These are phyloP conservation scores for Gypsophila paniculata DNA, from an alignment of 179 eudicot species.

Conservation along the genomic window DNA sequence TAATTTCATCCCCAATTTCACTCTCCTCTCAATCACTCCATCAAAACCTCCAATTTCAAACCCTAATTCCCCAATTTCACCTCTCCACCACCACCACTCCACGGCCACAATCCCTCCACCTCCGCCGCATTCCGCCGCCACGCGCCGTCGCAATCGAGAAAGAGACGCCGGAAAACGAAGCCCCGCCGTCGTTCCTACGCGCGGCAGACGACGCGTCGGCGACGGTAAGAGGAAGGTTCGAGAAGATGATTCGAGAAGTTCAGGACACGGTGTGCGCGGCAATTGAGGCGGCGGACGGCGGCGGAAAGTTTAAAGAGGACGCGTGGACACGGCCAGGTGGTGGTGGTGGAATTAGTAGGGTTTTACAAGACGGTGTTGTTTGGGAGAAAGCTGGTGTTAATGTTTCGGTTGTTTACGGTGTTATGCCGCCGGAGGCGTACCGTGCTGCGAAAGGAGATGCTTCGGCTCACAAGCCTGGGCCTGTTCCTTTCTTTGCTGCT, in stretches of 20 bases:
- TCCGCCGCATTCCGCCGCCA: background rate
- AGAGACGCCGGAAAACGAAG: slow-evolving; percentile 54
- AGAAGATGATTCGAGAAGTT: slow-evolving; percentile 82
- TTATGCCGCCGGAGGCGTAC: slow-evolving; percentile 97
- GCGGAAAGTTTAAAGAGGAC: slow-evolving; percentile 74
- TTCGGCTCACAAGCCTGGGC: slow-evolving; percentile 49
- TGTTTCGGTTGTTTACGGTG: slow-evolving; percentile 80
- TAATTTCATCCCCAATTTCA: slow-evolving; percentile 22
- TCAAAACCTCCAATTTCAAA: background rate
- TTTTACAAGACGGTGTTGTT: slow-evolving; percentile 70
- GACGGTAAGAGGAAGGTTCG: slow-evolving; percentile 62
- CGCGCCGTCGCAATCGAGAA: slow-evolving; percentile 57
- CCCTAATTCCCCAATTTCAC: slow-evolving; percentile 13
- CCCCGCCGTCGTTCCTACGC: slow-evolving; percentile 67
- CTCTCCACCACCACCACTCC: slow-evolving; percentile 16
- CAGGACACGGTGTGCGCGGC: slow-evolving; percentile 72
- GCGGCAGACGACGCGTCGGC: slow-evolving; percentile 34
- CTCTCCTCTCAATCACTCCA: slow-evolving; percentile 13
- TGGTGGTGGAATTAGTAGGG: slow-evolving; percentile 94
- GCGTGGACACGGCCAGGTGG: slow-evolving; percentile 93
- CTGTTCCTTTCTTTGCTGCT: slow-evolving; percentile 87
- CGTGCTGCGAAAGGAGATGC: slow-evolving; percentile 63
- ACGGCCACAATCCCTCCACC: slow-evolving; percentile 4
- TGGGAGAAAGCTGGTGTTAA: slow-evolving; percentile 92
- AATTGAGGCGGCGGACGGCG: slow-evolving; percentile 73